These are phyloP conservation scores for Neurospora hispaniola DNA, from an alignment of 495 filamentous ascomycete species.

Conservation along the genomic window DNA sequence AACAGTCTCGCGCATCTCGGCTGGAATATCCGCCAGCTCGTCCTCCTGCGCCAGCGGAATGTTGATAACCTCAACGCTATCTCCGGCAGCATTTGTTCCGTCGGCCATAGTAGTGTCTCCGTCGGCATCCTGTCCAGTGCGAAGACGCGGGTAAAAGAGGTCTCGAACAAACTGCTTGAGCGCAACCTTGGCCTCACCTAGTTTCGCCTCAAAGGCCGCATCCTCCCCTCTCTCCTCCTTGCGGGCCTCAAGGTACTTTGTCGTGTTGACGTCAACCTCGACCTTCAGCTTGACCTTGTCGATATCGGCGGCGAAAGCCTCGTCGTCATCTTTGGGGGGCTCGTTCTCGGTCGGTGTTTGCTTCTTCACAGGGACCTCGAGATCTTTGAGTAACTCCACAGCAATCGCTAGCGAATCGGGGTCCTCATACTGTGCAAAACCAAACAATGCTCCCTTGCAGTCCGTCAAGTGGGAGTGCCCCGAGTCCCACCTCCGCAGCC, in stretches of 20 bases:
- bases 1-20: slow-evolving; percentile 94
- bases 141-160: slow-evolving; percentile 57
- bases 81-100: slow-evolving; percentile 40
- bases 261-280: slow-evolving; percentile 69
- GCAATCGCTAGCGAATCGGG: slow-evolving; percentile 78
- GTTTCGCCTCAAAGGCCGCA: slow-evolving; percentile 52
- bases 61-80: slow-evolving; percentile 74
- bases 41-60: slow-evolving; percentile 86
- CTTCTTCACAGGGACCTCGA: slow-evolving; percentile 76
- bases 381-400: slow-evolving; percentile 73
- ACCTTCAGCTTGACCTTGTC: slow-evolving; percentile 65
- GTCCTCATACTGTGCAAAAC: slow-evolving; percentile 96
- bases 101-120: slow-evolving; percentile 64
- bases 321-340: slow-evolving; percentile 33
- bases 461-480: slow-evolving; percentile 54
- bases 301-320: slow-evolving; percentile 46
- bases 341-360: slow-evolving; percentile 40
- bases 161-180: slow-evolving; percentile 58
- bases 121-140: slow-evolving; percentile 42
- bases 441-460: slow-evolving; percentile 77
- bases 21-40: slow-evolving; percentile 89
- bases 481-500: slow-evolving; percentile 69
- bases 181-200: slow-evolving; percentile 51
- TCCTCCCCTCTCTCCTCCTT: slow-evolving; percentile 54
- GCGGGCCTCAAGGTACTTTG: slow-evolving; percentile 73